These are phyloP conservation scores for Dimargaris verticillata DNA, from an alignment of 192 early-diverging fungal species.

Conservation along the genomic window DNA sequence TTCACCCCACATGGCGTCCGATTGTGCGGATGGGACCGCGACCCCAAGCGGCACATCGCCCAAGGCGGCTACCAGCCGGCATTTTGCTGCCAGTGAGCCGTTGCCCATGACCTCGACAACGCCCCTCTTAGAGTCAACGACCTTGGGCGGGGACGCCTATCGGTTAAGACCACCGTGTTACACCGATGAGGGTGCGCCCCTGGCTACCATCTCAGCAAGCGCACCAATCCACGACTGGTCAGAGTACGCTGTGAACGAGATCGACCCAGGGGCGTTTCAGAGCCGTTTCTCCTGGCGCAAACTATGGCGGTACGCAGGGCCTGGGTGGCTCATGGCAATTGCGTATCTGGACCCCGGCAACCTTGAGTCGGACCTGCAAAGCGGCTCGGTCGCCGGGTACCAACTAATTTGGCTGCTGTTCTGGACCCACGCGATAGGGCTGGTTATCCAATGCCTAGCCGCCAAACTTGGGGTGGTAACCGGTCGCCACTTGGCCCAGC, in stretches of 20 bases:
- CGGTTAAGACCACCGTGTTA: too few species aligned
- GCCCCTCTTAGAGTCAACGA: too few species aligned
- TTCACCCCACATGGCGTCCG: too few species aligned
- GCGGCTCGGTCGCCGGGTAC: conserved; percentile 47
- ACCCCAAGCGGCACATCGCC: too few species aligned
- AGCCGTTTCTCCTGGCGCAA: conserved; percentile 38
- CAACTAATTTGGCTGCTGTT: conserved; percentile 48
- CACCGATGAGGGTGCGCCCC: too few species aligned
- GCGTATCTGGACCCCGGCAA: conserved; percentile 58
- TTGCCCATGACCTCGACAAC: too few species aligned
- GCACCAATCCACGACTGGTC: conserved; percentile 7
- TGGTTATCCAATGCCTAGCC: conserved; percentile 42
- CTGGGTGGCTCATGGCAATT: conserved; percentile 42
- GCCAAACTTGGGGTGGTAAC: conserved; percentile 47
- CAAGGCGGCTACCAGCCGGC: too few species aligned
- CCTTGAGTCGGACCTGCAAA: conserved; percentile 51
- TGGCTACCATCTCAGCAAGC: too few species aligned
- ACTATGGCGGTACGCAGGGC: conserved; percentile 43
- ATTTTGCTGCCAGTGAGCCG: too few species aligned
- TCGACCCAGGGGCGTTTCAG: conserved; percentile 33
- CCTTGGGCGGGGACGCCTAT: too few species aligned
- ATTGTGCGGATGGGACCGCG: too few species aligned
- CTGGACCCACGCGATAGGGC: conserved; percentile 41
- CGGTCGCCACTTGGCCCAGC: conserved; percentile 42
- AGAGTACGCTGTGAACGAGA: conserved; percentile 12